Evolutionary conservation across 202 grass and related monocot genomes (phyloP).

Genomic region (Schoenoplectus triqueter): DNA sequence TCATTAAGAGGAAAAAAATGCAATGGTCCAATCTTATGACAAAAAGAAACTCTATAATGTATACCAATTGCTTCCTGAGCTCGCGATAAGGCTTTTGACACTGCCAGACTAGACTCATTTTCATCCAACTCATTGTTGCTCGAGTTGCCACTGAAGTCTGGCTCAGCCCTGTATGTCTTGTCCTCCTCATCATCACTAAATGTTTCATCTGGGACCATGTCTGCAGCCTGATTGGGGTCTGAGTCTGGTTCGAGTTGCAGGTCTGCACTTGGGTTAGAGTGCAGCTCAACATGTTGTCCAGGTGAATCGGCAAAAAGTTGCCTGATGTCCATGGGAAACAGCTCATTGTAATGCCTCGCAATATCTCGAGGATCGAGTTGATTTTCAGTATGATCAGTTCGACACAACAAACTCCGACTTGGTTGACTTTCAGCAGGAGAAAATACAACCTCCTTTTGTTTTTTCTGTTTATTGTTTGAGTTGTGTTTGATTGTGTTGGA

Average conservation of each 20-base stretch:
- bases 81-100: slow-evolving; percentile 14
- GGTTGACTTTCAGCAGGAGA: slow-evolving; percentile 40
- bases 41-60: not conserved
- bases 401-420: slow-evolving; percentile 14
- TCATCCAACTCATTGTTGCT: slow-evolving; percentile 16
- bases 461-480: not conserved
- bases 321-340: slow-evolving; percentile 5
- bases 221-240: not conserved
- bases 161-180: slow-evolving; percentile 14
- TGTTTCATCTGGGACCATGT: not conserved
- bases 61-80: slow-evolving; percentile 24
- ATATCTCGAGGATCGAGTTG: slow-evolving; percentile 20
- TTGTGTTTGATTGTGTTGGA: slow-evolving; percentile 37
- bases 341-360: slow-evolving; percentile 38
- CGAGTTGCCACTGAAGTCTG: slow-evolving; percentile 11
- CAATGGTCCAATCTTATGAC: not conserved
- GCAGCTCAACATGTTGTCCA: not conserved
- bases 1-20: not conserved
- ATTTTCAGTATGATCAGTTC: not conserved
- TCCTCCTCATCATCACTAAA: slow-evolving; percentile 25
- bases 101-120: not conserved
- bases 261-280: not conserved
- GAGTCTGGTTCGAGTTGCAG: not conserved
- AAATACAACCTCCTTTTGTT: slow-evolving; percentile 11
- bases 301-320: not conserved